Percentiles rank a stretch among this genome's conserved stretches.
Evolutionary conservation across 176 grass and related monocot genomes (phyloP).

Genomic region (Pontederia crassipes): DNA sequence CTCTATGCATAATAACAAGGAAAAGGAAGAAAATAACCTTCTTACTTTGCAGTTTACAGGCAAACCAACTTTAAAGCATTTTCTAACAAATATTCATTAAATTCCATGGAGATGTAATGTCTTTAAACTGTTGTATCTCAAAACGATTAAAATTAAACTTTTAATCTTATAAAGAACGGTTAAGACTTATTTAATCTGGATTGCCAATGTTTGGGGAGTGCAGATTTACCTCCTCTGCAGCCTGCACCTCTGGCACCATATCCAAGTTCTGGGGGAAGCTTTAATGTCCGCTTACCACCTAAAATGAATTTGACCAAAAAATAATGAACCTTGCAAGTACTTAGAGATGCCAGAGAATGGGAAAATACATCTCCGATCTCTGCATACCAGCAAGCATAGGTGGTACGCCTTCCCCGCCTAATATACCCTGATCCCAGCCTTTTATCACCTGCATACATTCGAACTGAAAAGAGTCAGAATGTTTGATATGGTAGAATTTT

Average conservation of each 20-base stretch:
- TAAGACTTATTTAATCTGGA: background rate
- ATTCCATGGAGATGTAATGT: too few species aligned
- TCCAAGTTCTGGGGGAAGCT: constrained; percentile 62
- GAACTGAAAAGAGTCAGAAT: too few species aligned
- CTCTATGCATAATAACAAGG: too few species aligned
- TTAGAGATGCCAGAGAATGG: background rate
- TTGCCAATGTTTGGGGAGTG: background rate
- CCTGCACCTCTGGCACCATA: constrained; percentile 74
- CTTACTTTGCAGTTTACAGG: background rate
- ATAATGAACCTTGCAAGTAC: background rate
- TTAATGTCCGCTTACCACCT: constrained; percentile 85
- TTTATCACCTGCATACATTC: constrained; percentile 50
- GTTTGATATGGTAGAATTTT: background rate
- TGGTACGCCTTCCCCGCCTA: constrained; percentile 71
- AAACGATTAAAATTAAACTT: too few species aligned
- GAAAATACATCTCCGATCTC: background rate
- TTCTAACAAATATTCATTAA: too few species aligned
- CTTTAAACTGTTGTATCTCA: too few species aligned
- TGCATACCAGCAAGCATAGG: constrained; percentile 66
- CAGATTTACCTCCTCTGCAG: constrained; percentile 44
- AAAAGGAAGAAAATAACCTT: too few species aligned
- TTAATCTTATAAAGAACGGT: too few species aligned
- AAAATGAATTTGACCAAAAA: background rate
- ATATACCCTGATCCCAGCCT: constrained; percentile 93
- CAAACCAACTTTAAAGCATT: background rate